Conservation (phyloP, 495 filamentous ascomycete species). For the Podospora pseudocomata region DNA sequence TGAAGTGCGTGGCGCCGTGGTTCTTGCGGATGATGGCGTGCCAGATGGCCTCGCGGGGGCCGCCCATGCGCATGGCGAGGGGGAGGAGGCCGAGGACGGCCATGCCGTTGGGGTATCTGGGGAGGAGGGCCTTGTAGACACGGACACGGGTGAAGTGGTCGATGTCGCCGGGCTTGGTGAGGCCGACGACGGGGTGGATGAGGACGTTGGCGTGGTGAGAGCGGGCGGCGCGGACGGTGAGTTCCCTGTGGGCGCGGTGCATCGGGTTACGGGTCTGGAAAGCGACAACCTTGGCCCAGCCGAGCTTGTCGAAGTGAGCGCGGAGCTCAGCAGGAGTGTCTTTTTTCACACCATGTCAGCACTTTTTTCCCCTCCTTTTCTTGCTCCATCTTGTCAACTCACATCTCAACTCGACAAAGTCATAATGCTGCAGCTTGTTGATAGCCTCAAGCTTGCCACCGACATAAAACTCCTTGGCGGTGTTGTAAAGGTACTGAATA, state of each 20-base stretch:
- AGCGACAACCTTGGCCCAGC: constrained; percentile 92
- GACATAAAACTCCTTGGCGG: constrained; percentile 81
- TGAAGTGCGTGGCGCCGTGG: constrained; percentile 98
- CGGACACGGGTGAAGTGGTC: constrained; percentile 99
- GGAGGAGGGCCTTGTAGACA: constrained; percentile 94
- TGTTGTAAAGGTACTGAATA: constrained; percentile 78
- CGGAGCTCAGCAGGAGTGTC: constrained; percentile 94
- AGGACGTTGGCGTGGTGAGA: constrained; percentile 95
- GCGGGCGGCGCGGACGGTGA: constrained; percentile 94
- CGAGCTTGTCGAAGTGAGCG: constrained; percentile 97
- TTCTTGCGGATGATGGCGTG: constrained; percentile 99
- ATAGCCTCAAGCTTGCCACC: constrained; percentile 94
- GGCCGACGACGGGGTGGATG: constrained; percentile 96
- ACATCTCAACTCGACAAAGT: constrained; percentile 96
- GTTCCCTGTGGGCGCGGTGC: constrained; percentile 95
- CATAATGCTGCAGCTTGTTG: constrained; percentile 93
- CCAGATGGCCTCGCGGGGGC: constrained; percentile 97
- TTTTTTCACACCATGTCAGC: constrained; percentile 43
- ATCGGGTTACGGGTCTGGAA: constrained; percentile 99
- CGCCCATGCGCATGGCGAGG: constrained; percentile 98
- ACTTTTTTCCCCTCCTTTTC: neutral
- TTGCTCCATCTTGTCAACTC: constrained; percentile 3
- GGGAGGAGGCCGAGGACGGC: constrained; percentile 93
- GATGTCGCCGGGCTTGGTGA: constrained; percentile 98
- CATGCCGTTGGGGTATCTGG: constrained; percentile 98